Evolutionary conservation across 345 rosid genomes (phyloP), one percentile per base, ranked within the genome.

Genomic region (Erucastrum elatum): DNA sequence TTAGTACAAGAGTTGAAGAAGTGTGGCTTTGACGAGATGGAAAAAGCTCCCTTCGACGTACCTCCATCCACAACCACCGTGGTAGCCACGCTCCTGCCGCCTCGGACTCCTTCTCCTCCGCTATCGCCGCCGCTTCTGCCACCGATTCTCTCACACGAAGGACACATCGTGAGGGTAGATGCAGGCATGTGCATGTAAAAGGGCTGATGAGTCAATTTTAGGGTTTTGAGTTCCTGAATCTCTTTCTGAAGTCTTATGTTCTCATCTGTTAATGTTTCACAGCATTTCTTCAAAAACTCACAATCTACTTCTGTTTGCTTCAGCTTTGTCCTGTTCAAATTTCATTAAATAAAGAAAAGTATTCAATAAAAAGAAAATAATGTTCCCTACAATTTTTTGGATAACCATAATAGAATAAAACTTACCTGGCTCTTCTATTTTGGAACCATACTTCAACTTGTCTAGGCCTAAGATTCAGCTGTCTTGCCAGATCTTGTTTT

Each of bases 371-470:
- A 27, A 13, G 53, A 6, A 5, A 37, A 65, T 37, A 17, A 9
- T 16, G 2, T 17, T 16, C 12, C 51, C 30, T 65, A 64, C 2
- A 65, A 35, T 17, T 66, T 6, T 16, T 60, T 1, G 26, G 11
- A 76, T 39, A 39, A 67, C 21, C 13, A n/a, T 51, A 65, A 53
- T 8, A 74, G 34, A 53, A 13, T 55, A 25, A 49, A 64, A 41
- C 6, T 80, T 85, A 93, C 99, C 99, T 93, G 80, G 98, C 99
- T 88, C 99, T 89, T 59, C 99, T 88, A 81, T 96, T 96, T 77
- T 96, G 99, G 80, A 96, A 96, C 99, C 99, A 96, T 9, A 96
- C 99, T 87, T 96, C 99, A 12, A 96, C 97, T 77, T 96, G 98
- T 75, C 99, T 88, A 13, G 99, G 90, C 71, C 94, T 88, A 70